Evolutionary conservation across 768 basidiomycete species (phyloP).

Genomic region (Leccinum barrowsii): DNA sequence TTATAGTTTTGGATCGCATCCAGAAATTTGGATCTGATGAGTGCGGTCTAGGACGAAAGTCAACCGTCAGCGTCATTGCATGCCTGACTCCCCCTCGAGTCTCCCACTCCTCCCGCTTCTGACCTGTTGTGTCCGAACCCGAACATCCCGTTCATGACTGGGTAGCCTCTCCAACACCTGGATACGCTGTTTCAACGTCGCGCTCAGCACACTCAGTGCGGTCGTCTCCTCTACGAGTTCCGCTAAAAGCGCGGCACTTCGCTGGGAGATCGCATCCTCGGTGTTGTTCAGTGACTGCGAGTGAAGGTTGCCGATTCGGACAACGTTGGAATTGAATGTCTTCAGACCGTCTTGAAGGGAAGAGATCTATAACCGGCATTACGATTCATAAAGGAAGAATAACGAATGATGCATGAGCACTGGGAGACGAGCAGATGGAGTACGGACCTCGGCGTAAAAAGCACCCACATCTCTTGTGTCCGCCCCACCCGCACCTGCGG

Average conservation of each 20-base stretch:
- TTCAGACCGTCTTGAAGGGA: slow-evolving; percentile 69
- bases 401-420: not conserved
- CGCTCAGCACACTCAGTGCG: slow-evolving; percentile 44
- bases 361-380: slow-evolving; percentile 23
- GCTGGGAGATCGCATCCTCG: slow-evolving; percentile 63
- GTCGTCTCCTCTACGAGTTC: slow-evolving; percentile 71
- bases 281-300: slow-evolving; percentile 74
- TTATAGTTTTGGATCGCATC: slow-evolving; percentile 88
- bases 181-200: slow-evolving; percentile 66
- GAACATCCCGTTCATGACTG: slow-evolving; percentile 58
- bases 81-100: not conserved
- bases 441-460: slow-evolving; percentile 72
- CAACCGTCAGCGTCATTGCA: slow-evolving; percentile 13
- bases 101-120: slow-evolving; percentile 4
- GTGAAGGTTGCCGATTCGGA: slow-evolving; percentile 67
- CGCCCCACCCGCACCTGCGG: slow-evolving; percentile 41
- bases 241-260: slow-evolving; percentile 61
- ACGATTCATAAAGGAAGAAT: no score
- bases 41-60: slow-evolving; percentile 42
- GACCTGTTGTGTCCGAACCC: slow-evolving; percentile 78
- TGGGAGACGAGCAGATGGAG: not conserved
- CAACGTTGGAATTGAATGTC: slow-evolving; percentile 66
- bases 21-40: slow-evolving; percentile 73
- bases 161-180: slow-evolving; percentile 67
- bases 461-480: slow-evolving; percentile 61